Evolutionary conservation across 2,329 filamentous ascomycete species (phyloP), one percentile per base, ranked within the genome.

Genomic region (Gaeumannomyces sp.): DNA sequence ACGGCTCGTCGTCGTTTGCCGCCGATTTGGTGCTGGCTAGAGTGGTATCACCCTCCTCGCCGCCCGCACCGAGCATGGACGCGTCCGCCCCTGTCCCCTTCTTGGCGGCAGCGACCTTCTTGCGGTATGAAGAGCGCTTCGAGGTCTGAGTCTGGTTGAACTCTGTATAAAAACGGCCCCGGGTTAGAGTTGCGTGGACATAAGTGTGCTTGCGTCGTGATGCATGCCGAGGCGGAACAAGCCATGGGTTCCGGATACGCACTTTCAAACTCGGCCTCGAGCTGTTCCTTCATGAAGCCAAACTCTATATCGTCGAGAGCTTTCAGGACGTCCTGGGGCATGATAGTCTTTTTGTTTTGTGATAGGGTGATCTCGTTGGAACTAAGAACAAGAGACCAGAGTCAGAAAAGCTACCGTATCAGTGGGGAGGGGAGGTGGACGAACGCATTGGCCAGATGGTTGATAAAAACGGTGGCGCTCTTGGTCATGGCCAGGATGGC

Each of bases 391-490:
- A 63, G n/a, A 7, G 1, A 33, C 6, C 13, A 14, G 4, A 33
- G 56, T 11, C 14, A n/a, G 28, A 19, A 56, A 38, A 53, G 56
- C 25, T 35, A 25, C 38, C 22, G 13, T n/a, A 60, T 11, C 4
- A 3, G n/a, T 38, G 27, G 33, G 19, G 31, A 31, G 53, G 22
- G 19, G 6, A 53, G 3, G 19, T 33, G 2, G 31, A 81, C 89
- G 64, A 83, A 94, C 91, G 88, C 85, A 67, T 86, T 84, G 59
- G 90, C 88, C 38, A 95, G 80, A 74, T 93, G 91, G 77, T 86
- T 94, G 70, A 95, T 89, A 72, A 95, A 95, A 0, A 95, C 88
- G 1, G 90, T 93, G 10, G 91, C 89, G 75, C 89, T 90, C 77
- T 93, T 93, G 69, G 86, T 89, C 79, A 95, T 83, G 13, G 91